A percentile compares a stretch with the other conserved stretches of the same genome.
phyloP scores from a whole-genome alignment of 805 yeast species.

The Saccharomyces mikatae region DNA sequence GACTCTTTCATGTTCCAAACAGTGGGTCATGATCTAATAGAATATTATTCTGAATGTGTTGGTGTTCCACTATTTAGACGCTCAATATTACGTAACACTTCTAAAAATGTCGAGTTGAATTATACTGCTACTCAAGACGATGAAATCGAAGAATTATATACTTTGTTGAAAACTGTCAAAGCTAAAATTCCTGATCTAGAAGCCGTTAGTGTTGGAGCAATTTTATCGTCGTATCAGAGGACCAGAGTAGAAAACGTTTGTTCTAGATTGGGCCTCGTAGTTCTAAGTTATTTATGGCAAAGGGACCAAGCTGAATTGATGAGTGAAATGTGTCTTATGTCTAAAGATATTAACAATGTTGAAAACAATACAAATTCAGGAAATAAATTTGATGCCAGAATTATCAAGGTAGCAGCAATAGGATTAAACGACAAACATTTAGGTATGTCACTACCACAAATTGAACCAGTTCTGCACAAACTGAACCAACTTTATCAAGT shows the following conservation, averaged over 20 bases:
- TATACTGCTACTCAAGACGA: conserved; percentile 61
- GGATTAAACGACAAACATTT: conserved; percentile 65
- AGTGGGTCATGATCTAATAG: conserved; percentile 79
- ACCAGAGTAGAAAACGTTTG: conserved; percentile 91
- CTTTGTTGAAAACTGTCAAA: conserved; percentile 43
- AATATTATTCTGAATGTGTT: conserved; percentile 56
- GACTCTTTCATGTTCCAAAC: conserved; percentile 98
- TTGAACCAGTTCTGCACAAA: conserved; percentile 48
- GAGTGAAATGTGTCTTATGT: conserved; percentile 61
- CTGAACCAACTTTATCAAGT: conserved; percentile 66
- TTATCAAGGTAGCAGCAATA: conserved; percentile 88
- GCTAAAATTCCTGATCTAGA: conserved; percentile 58
- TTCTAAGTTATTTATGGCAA: conserved; percentile 84
- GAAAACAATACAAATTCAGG: conserved; percentile 1
- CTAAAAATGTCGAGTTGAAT: conserved; percentile 60
- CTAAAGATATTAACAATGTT: conserved; percentile 15
- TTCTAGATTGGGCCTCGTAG: conserved; percentile 54
- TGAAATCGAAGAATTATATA: conserved; percentile 79
- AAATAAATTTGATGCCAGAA: conserved; percentile 57
- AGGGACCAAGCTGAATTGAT: conserved; percentile 71
- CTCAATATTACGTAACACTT: conserved; percentile 47
- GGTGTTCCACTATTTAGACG: conserved; percentile 75
- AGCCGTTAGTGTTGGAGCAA: conserved; percentile 94
- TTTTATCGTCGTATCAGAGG: conserved; percentile 88
- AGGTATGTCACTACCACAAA: conserved; percentile 56